Evolutionary conservation across 2,329 filamentous ascomycete species (phyloP), one percentile per base, ranked within the genome.

Genomic region (Lachnellula arida): DNA sequence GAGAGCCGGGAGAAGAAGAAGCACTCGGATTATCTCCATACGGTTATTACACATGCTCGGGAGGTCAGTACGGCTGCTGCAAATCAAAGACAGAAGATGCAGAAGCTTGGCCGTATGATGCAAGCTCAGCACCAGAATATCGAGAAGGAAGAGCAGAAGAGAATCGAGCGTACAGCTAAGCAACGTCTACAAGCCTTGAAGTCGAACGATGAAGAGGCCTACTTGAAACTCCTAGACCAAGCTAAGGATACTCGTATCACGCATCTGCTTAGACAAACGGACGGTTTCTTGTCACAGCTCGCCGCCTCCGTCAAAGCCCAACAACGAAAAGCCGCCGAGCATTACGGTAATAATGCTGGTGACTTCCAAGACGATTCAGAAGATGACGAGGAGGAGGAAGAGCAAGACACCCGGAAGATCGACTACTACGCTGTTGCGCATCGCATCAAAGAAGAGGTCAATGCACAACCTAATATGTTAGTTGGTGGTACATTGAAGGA

Each of bases 181-280:
- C 94, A 99, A 74, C 94, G 94, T 97, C 86, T 99, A 63, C 93
- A 97, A 74, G 94, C 94, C 59, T 81, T 99, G 72, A 97, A 97
- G 77, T 93, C 94, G 67, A 96, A 99, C 85, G 94, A 99, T 73
- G 94, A 99, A 77, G 94, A 97, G 76, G 96, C 94, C 0, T 99
- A 99, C 72, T 84, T 99, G 75, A 97, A 97, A 75, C 81, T 99
- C 70, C 87, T 99, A 67, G 94, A 96, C 70, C 93, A 99, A 74
- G 94, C 94, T 68, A 99, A 99, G 79, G 94, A 99, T 78, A 97
- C 93, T 40, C 93, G 94, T 86, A 99, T 99, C 63, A 96, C 94
- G 8, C 94, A 99, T 72, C 78, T 99, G 68, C 87, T 99, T 66
- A 91, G 90, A 70, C 94, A 99, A 75, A 99, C 94, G 51, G 93